Conservation (phyloP, 345 rosid genomes). For the Arabis alpina region DNA sequence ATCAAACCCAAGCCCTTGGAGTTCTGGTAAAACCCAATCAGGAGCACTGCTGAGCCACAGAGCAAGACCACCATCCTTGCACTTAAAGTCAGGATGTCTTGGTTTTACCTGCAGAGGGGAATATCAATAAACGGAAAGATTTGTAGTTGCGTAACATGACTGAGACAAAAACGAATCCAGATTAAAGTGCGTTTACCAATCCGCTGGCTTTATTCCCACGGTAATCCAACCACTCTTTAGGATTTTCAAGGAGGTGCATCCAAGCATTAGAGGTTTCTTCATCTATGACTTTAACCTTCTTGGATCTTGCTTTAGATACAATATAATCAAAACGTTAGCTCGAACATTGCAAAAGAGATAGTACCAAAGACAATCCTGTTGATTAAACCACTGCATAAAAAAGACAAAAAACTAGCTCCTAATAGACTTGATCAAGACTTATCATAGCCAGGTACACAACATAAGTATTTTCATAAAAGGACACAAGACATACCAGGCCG, state of each 20-base stretch:
- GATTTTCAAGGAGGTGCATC: slow-evolving; percentile 63
- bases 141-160: slow-evolving; percentile 6
- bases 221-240: slow-evolving; percentile 70
- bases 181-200: slow-evolving; percentile 49
- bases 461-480: not conserved
- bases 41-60: slow-evolving; percentile 70
- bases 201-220: slow-evolving; percentile 59
- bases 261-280: slow-evolving; percentile 45
- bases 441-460: not conserved
- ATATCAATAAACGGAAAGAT: slow-evolving; percentile 9
- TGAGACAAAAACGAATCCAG: not conserved
- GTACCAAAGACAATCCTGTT: too few species aligned
- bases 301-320: slow-evolving; percentile 21
- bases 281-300: slow-evolving; percentile 31
- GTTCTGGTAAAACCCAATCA: slow-evolving; percentile 46
- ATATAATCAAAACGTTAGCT: not conserved
- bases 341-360: not conserved
- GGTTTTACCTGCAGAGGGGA: slow-evolving; percentile 53
- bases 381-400: too few species aligned
- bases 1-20: slow-evolving; percentile 50
- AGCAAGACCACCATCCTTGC: slow-evolving; percentile 47
- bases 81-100: slow-evolving; percentile 73
- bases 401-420: slow-evolving; percentile 2
- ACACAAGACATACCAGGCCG: slow-evolving; percentile 15
- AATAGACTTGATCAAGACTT: slow-evolving; percentile 12